Evolutionary conservation across 2,329 filamentous ascomycete species (phyloP).

Genomic region (Leptographium radiaticola): DNA sequence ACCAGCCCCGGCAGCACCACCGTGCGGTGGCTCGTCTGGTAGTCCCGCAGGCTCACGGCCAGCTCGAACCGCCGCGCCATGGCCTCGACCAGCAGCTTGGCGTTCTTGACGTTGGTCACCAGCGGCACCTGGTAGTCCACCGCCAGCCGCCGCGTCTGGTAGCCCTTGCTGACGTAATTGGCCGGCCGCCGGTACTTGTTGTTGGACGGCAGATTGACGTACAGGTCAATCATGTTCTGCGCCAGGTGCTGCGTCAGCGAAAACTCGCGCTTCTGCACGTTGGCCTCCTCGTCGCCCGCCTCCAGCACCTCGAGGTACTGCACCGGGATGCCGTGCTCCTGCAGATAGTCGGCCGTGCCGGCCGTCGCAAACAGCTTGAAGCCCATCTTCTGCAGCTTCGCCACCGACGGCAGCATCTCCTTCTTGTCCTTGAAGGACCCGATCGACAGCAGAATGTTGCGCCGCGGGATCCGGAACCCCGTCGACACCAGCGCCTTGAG

Average conservation of each 20-base stretch:
- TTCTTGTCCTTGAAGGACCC: conserved; percentile 97
- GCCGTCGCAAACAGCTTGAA: conserved; percentile 95
- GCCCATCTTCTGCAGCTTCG: conserved; percentile 78
- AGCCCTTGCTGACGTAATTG: conserved; percentile 97
- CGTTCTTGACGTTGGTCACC: conserved; percentile 98
- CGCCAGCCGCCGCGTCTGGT: conserved; percentile 92
- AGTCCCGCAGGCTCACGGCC: conserved; percentile 72
- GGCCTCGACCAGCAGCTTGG: conserved; percentile 91
- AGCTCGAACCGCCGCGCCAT: conserved; percentile 82
- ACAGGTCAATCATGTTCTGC: conserved; percentile 95
- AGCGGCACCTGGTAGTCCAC: conserved; percentile 94
- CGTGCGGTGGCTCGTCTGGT: conserved; percentile 76
- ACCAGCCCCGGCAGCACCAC: conserved; percentile 61
- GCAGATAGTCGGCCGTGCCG: conserved; percentile 91
- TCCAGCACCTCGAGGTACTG: conserved; percentile 86
- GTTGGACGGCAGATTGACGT: conserved; percentile 98
- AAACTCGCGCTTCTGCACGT: conserved; percentile 83
- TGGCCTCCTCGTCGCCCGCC: conserved; percentile 41
- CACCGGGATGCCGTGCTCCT: conserved; percentile 81
- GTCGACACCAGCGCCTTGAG: conserved; percentile 92
- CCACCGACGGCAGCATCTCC: conserved; percentile 87
- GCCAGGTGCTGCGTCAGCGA: conserved; percentile 92
- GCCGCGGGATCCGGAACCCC: conserved; percentile 90
- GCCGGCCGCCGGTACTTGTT: conserved; percentile 94
- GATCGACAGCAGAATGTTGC: conserved; percentile 89